Evolutionary conservation across 345 rosid species (phyloP).

Genomic region (Citrus cavaleriei): DNA sequence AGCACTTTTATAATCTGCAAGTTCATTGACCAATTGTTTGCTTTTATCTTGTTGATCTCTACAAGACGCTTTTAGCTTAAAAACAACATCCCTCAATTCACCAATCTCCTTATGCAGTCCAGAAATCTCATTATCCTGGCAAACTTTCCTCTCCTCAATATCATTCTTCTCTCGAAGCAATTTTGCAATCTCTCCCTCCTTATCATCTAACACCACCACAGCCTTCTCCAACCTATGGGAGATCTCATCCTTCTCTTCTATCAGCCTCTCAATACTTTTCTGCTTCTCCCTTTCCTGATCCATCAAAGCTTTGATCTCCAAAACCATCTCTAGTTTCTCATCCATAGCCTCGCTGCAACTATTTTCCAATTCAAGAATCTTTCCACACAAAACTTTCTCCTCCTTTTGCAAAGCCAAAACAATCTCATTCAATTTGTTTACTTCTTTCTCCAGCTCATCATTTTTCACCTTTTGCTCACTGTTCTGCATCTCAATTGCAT

Average conservation of each 20-base stretch:
- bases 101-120: constrained; percentile 35
- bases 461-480: constrained; percentile 23
- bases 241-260: constrained; percentile 23
- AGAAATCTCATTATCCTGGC: constrained; percentile 37
- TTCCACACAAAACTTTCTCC: constrained; percentile 30
- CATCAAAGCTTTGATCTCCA: constrained; percentile 34
- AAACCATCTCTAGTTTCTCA: constrained; percentile 32
- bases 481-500: constrained; percentile 35
- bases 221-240: constrained; percentile 20
- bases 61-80: constrained; percentile 27
- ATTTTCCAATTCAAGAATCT: constrained; percentile 47
- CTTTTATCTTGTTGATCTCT: constrained; percentile 30
- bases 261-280: constrained; percentile 26
- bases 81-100: constrained; percentile 26
- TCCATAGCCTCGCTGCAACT: constrained; percentile 29
- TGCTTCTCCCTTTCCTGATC: constrained; percentile 37
- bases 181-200: constrained; percentile 28
- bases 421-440: constrained; percentile 21
- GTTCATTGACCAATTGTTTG: constrained; percentile 28
- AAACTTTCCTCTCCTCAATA: constrained; percentile 32
- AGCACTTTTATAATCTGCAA: constrained; percentile 23
- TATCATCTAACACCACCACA: constrained; percentile 21
- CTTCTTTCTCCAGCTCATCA: constrained; percentile 35
- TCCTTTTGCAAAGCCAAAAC: constrained; percentile 31
- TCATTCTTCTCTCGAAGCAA: constrained; percentile 41